Base-by-base conservation (phyloP, 441 rosid species). In the Raphanus hybrid region DNA sequence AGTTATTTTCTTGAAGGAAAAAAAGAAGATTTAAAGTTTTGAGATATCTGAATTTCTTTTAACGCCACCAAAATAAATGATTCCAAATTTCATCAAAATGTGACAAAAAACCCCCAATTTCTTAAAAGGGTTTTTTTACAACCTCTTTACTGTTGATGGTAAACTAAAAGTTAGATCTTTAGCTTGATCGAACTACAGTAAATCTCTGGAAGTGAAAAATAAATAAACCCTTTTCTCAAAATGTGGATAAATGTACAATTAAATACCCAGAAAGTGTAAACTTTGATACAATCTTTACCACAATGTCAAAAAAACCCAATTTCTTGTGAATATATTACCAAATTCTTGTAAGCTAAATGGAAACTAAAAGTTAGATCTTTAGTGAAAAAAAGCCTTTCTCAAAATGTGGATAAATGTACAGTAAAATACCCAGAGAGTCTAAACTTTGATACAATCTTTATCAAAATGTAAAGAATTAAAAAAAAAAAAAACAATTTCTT, bases 1-100 rank as follows among this genome's bases (percentile, higher is more conserved):
- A 81, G 69, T 62, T 8, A 78, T 15, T 27, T 65, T 27, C 70
- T 78, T 52, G 71, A 63, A n/a, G 64, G 15, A 64, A 75, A 9
- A 12, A 45, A 37, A 29, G 23, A 64, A 54, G 54, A 52, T 27
- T 68, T 66, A 73, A 75, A 34, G 48, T 74, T 69, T 64, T 20
- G 50, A 63, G 10, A 69, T 74, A 64, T 57, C 71, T 74, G 48
- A n/a, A 7, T 20, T 27, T 20, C 26, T 59, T 23, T 59, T 18
- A 41, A 32, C 32, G 3, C 43, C 69, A 62, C 12, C 12, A 64
- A 10, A 70, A 52, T 37, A 37, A 71, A 45, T 68, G 74, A 62
- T 69, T 11, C n/a, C n/a, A 69, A 73, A 74, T 29, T 29, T 54
- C 32, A 73, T 50, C 14, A 60, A 41, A 41, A 35, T 73, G 23